Evolutionary conservation across 2,329 filamentous ascomycete species (phyloP).

Genomic region (Sordariomycetes sp.): DNA sequence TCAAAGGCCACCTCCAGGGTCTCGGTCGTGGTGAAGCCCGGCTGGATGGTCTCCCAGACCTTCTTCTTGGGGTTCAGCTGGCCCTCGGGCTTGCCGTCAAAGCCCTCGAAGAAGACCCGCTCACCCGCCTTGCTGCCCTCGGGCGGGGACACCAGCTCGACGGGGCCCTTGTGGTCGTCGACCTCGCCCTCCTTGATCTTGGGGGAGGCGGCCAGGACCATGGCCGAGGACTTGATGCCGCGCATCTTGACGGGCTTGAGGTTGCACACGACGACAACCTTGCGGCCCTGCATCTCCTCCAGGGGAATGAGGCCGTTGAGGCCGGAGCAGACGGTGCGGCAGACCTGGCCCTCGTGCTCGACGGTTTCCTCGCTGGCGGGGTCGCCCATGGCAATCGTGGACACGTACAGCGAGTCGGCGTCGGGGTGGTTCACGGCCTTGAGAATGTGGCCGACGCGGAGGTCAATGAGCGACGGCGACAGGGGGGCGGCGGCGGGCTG

Average conservation of each 20-base stretch:
- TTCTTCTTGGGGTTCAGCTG: slow-evolving; percentile 99
- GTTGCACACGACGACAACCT: slow-evolving; percentile 93
- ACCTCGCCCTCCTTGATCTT: slow-evolving; percentile 70
- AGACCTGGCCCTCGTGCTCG: slow-evolving; percentile 84
- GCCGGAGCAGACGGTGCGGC: slow-evolving; percentile 93
- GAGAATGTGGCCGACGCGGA: slow-evolving; percentile 93
- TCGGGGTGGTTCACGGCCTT: slow-evolving; percentile 95
- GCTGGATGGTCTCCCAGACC: slow-evolving; percentile 95
- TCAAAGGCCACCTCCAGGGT: slow-evolving; percentile 80
- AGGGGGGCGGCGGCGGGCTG: slow-evolving; percentile 64
- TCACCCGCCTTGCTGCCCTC: slow-evolving; percentile 73
- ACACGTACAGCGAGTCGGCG: slow-evolving; percentile 91
- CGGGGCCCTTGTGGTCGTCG: slow-evolving; percentile 77
- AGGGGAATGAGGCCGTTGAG: slow-evolving; percentile 88
- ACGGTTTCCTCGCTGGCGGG: slow-evolving; percentile 79
- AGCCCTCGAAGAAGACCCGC: slow-evolving; percentile 87
- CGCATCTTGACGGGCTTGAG: slow-evolving; percentile 99
- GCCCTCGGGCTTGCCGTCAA: slow-evolving; percentile 85
- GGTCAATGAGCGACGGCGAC: slow-evolving; percentile 80
- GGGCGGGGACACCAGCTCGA: slow-evolving; percentile 85
- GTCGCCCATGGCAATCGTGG: slow-evolving; percentile 91
- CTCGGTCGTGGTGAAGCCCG: slow-evolving; percentile 86
- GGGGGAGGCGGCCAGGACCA: slow-evolving; percentile 96
- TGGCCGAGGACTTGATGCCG: slow-evolving; percentile 66
- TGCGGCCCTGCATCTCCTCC: slow-evolving; percentile 93